Conservation (phyloP, 2,329 filamentous ascomycete species). For the Thermothelomyces thermophilus region DNA sequence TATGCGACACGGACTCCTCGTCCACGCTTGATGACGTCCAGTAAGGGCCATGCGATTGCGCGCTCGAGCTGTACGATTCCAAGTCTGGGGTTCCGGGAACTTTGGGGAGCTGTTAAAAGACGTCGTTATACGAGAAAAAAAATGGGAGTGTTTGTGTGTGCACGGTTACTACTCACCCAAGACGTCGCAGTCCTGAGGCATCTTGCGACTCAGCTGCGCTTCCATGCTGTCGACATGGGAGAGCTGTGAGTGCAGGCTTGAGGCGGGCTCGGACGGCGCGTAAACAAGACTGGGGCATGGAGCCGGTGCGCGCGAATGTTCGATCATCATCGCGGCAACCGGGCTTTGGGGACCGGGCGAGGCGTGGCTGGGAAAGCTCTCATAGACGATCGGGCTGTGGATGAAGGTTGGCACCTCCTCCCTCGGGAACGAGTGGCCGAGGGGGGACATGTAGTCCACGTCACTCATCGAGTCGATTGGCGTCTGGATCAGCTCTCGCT, state of each 20-base stretch:
- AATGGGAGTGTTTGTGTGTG: too few relatives aligned
- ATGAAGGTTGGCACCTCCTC: slow-evolving; percentile 43
- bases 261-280: slow-evolving; percentile 53
- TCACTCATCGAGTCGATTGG: slow-evolving; percentile 56
- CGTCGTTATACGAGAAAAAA: neutral
- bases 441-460: slow-evolving; percentile 52
- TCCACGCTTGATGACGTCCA: slow-evolving; percentile 44
- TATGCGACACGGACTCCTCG: slow-evolving; percentile 38
- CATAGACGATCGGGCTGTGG: slow-evolving; percentile 51
- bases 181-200: slow-evolving; percentile 49
- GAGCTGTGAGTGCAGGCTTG: slow-evolving; percentile 51
- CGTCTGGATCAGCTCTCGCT: slow-evolving; percentile 44
- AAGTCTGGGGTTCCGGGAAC: slow-evolving; percentile 45
- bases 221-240: slow-evolving; percentile 48
- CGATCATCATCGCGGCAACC: slow-evolving; percentile 48
- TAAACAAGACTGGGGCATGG: slow-evolving; percentile 58
- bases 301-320: slow-evolving; percentile 48
- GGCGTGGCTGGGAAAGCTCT: slow-evolving; percentile 46
- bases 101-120: slow-evolving; percentile 25
- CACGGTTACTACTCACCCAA: slow-evolving; percentile 44
- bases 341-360: slow-evolving; percentile 52
- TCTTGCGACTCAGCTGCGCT: slow-evolving; percentile 45
- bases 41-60: slow-evolving; percentile 40
- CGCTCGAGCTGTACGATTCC: slow-evolving; percentile 46
- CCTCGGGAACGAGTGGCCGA: slow-evolving; percentile 47